Conservation (phyloP, 139 green algal genomes). For the Mychonastes homosphaera region DNA sequence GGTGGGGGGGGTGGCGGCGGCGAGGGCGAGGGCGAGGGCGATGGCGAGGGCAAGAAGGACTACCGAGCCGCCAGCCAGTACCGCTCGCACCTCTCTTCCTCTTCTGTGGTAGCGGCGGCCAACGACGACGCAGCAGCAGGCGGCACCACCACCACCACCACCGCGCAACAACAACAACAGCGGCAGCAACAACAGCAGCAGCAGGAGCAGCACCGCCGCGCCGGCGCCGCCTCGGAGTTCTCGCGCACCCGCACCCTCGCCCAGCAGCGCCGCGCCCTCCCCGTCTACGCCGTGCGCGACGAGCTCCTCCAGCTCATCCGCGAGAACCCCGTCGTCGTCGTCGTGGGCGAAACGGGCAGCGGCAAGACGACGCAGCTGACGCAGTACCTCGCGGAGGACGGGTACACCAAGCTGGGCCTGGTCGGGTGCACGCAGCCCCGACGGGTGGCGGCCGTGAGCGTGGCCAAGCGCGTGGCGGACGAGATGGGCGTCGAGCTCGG, state of each 20-base stretch:
- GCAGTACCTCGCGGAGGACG: slow-evolving; percentile 86
- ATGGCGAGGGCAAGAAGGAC: slow-evolving; percentile 32
- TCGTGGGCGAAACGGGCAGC: slow-evolving; percentile 94
- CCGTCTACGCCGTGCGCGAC: slow-evolving; percentile 75
- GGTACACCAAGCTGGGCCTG: slow-evolving; percentile 39
- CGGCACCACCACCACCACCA: too few relatives aligned
- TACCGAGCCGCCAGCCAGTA: slow-evolving; percentile 55
- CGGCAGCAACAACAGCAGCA: too few relatives aligned
- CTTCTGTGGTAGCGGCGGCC: too few relatives aligned
- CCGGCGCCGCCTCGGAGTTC: slow-evolving; percentile 79
- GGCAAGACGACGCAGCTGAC: slow-evolving; percentile 97
- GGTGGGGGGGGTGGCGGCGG: slow-evolving; percentile 4
- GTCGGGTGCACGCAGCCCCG: slow-evolving; percentile 75
- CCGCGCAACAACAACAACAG: too few relatives aligned
- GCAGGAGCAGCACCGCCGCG: too few relatives aligned
- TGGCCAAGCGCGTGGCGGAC: slow-evolving; percentile 91
- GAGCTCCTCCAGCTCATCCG: slow-evolving; percentile 76
- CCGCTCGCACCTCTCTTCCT: slow-evolving; percentile 66
- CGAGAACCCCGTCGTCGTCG: slow-evolving; percentile 90
- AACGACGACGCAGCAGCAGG: too few relatives aligned
- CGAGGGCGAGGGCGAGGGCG: slow-evolving; percentile 23
- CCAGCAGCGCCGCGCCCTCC: slow-evolving; percentile 82
- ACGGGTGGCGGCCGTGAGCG: slow-evolving; percentile 91
- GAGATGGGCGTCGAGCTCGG: slow-evolving; percentile 76
- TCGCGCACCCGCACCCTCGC: slow-evolving; percentile 74